Conservation (phyloP, 2,329 filamentous ascomycete genomes). For the Juglanconis oblonga region DNA sequence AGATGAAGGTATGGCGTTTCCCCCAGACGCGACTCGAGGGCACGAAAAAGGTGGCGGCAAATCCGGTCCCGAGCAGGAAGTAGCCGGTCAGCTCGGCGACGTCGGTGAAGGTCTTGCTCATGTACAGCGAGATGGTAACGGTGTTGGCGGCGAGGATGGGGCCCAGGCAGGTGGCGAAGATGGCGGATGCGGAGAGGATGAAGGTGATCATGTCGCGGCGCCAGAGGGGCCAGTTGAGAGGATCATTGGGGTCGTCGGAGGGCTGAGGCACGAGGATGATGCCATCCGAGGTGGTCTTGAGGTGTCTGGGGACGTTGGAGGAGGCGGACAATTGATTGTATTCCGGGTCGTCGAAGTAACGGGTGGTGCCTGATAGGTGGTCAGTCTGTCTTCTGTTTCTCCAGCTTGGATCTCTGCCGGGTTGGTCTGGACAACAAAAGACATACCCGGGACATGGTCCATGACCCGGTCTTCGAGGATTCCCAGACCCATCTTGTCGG, state of each 20-base stretch:
- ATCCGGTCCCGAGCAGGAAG: slow-evolving; percentile 77
- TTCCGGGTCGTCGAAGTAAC: slow-evolving; percentile 61
- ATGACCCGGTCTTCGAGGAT: slow-evolving; percentile 67
- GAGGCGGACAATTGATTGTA: slow-evolving; percentile 4
- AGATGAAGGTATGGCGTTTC: slow-evolving; percentile 81
- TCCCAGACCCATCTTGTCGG: slow-evolving; percentile 60
- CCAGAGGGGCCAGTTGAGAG: slow-evolving; percentile 82
- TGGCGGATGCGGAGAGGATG: slow-evolving; percentile 73
- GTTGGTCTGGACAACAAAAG: background rate
- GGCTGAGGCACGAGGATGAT: slow-evolving; percentile 89
- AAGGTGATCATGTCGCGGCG: slow-evolving; percentile 76
- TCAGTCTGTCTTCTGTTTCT: background rate
- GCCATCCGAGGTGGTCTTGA: slow-evolving; percentile 60
- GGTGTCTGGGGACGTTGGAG: slow-evolving; percentile 63
- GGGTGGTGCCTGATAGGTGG: slow-evolving; percentile 49
- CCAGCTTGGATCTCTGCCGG: background rate
- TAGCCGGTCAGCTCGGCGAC: slow-evolving; percentile 84
- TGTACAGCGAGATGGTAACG: slow-evolving; percentile 68
- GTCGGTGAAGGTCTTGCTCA: slow-evolving; percentile 64
- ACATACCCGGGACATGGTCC: slow-evolving; percentile 71
- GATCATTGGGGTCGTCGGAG: slow-evolving; percentile 87
- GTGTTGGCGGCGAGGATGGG: slow-evolving; percentile 89
- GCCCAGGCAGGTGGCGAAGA: slow-evolving; percentile 80
- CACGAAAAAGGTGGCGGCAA: slow-evolving; percentile 81
- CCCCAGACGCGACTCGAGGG: slow-evolving; percentile 88